Percentiles rank a stretch among this genome's conserved stretches.
Conservation (phyloP, 148 eudicot genomes). For the Spergularia marina region DNA sequence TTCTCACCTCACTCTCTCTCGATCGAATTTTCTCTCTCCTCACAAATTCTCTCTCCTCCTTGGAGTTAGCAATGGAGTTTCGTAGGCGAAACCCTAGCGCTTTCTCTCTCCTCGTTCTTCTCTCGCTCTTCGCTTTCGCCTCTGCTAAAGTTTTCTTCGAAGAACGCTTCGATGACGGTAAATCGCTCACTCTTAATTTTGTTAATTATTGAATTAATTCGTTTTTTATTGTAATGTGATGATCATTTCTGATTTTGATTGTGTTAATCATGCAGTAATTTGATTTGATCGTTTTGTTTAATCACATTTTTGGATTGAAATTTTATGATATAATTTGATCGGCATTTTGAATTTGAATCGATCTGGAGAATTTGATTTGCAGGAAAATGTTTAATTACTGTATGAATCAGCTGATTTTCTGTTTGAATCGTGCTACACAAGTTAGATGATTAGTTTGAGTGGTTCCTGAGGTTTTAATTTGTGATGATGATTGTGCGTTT, state of each 20-base stretch:
- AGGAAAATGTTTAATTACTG: not conserved
- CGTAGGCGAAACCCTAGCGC: slow-evolving; percentile 46
- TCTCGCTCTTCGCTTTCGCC: slow-evolving; percentile 54
- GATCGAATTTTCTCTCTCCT: not conserved
- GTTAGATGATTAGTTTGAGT: not conserved
- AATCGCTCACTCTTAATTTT: not conserved
- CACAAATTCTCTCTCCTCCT: slow-evolving; percentile 12
- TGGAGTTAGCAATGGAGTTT: slow-evolving; percentile 50
- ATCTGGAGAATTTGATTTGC: not conserved
- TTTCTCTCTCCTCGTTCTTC: slow-evolving; percentile 52
- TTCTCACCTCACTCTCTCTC: slow-evolving; percentile 14
- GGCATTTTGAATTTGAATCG: not conserved
- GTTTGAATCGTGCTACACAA: not conserved
- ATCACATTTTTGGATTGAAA: not conserved
- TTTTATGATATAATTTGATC: not conserved
- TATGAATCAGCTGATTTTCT: not conserved
- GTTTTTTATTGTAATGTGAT: not conserved
- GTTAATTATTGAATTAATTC: not conserved
- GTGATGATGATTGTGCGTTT: not conserved
- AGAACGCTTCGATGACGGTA: slow-evolving; percentile 78
- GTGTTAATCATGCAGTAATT: not conserved
- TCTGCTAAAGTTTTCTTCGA: slow-evolving; percentile 78
- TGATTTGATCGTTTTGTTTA: not conserved
- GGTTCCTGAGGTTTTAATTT: not conserved
- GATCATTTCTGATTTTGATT: not conserved